These are phyloP conservation scores for Acacia concinna DNA, from an alignment of 331 rosid genomes.

Conservation along the genomic window DNA sequence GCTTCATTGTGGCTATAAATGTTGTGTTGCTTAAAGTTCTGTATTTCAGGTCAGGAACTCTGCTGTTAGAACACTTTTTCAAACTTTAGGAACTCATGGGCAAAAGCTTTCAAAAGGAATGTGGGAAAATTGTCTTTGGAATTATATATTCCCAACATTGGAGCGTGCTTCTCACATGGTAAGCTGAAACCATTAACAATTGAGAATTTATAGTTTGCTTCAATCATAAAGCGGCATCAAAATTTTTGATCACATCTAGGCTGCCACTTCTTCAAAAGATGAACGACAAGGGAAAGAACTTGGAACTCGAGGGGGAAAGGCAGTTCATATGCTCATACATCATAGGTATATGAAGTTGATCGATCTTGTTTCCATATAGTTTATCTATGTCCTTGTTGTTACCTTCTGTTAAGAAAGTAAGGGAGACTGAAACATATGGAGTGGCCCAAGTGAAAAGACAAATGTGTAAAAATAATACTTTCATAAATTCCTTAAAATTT, in stretches of 20 bases:
- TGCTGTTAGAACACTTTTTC: conserved; percentile 93
- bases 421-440: conserved; percentile 18
- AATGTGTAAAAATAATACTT: not conserved
- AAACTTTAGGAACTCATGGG: conserved; percentile 88
- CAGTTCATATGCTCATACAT: conserved; percentile 98
- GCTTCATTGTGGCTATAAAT: conserved; percentile 3
- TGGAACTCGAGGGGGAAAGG: conserved; percentile 96
- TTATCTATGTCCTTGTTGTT: conserved; percentile 17
- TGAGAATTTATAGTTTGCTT: conserved; percentile 22
- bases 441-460: conserved; percentile 1
- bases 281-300: conserved; percentile 99
- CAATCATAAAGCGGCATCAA: conserved; percentile 15
- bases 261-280: conserved; percentile 96
- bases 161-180: conserved; percentile 97
- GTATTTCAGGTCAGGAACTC: conserved; percentile 85
- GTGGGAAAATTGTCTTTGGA: conserved; percentile 99
- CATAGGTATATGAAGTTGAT: conserved; percentile 66
- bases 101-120: conserved; percentile 83
- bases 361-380: conserved; percentile 17
- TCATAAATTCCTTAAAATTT: not conserved
- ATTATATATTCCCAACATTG: conserved; percentile 85
- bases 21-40: conserved; percentile 27
- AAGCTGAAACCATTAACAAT: conserved; percentile 39
- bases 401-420: conserved; percentile 22
- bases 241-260: conserved; percentile 53